These are phyloP conservation scores for Nitzschia putrida DNA, from an alignment of 108 stramenopile genomes.

Conservation along the genomic window DNA sequence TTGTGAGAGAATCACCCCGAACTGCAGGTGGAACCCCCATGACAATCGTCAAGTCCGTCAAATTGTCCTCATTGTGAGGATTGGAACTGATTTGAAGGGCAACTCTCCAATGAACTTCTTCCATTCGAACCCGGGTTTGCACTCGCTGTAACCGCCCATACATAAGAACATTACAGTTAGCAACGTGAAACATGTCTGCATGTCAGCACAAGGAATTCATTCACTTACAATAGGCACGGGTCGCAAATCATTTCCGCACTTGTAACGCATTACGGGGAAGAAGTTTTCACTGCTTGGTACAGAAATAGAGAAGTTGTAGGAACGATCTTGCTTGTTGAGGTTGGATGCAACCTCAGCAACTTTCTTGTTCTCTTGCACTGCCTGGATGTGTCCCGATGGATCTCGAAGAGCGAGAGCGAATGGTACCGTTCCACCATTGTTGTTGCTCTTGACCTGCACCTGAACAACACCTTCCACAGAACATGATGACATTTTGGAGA, in stretches of 20 bases:
- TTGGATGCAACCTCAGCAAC: constrained; percentile 53
- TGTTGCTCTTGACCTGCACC: constrained; percentile 49
- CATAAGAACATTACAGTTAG: not conserved
- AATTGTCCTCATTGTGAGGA: constrained; percentile 74
- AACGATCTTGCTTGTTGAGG: constrained; percentile 15
- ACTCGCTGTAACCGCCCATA: constrained; percentile 55
- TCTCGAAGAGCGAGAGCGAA: constrained; percentile 71
- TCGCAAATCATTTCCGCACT: constrained; percentile 67
- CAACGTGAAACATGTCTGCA: not conserved
- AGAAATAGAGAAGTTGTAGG: constrained; percentile 47
- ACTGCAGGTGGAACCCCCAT: constrained; percentile 76
- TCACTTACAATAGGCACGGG: constrained; percentile 86
- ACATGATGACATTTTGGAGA: constrained; percentile 72
- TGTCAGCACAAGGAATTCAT: not conserved
- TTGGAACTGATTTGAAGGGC: constrained; percentile 89
- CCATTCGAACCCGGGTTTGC: constrained; percentile 70
- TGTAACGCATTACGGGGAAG: constrained; percentile 81
- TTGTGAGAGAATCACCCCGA: constrained; percentile 66
- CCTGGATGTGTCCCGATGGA: constrained; percentile 63
- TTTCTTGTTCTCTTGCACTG: constrained; percentile 77
- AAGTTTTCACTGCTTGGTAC: constrained; percentile 76
- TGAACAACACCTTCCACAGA: constrained; percentile 82
- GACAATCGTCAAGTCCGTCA: constrained; percentile 82
- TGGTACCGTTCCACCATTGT: constrained; percentile 36
- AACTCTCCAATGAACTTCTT: constrained; percentile 64